A percentile compares a stretch with the other conserved stretches of the same genome.
Evolutionary conservation across 192 early-diverging fungal genomes (phyloP).

Genomic region (Coemansia sp.): DNA sequence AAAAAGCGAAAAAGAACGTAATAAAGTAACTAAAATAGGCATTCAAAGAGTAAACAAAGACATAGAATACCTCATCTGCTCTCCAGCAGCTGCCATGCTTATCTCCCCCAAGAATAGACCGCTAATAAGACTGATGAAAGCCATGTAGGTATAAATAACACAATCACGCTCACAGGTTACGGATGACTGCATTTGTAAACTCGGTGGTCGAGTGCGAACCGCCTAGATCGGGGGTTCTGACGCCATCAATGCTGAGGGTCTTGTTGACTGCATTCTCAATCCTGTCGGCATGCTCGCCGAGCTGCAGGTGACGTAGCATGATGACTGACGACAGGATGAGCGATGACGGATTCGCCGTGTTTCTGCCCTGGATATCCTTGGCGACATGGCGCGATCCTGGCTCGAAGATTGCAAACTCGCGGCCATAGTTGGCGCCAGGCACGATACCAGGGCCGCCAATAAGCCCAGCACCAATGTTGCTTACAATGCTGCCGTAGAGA

Average conservation of each 20-base stretch:
- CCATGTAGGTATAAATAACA: not conserved
- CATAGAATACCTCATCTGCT: not conserved
- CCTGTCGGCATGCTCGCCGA: constrained; percentile 84
- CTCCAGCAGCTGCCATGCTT: not conserved
- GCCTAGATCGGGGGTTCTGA: constrained; percentile 87
- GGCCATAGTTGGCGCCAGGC: constrained; percentile 97
- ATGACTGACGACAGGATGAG: constrained; percentile 90
- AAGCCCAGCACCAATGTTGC: constrained; percentile 96
- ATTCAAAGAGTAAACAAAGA: not conserved
- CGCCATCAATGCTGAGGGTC: constrained; percentile 77
- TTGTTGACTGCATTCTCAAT: constrained; percentile 89
- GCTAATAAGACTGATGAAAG: not conserved
- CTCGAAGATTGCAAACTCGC: constrained; percentile 97
- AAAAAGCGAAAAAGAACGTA: not conserved
- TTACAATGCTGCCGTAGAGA: constrained; percentile 99
- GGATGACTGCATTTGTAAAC: constrained; percentile 89
- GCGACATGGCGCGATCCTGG: constrained; percentile 98
- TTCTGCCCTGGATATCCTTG: constrained; percentile 91
- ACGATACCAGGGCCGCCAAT: constrained; percentile 95
- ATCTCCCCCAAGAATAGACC: not conserved
- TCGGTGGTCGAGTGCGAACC: constrained; percentile 87
- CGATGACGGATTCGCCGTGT: constrained; percentile 95
- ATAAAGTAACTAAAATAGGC: not conserved
- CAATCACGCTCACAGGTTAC: constrained; percentile 37
- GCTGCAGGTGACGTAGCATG: constrained; percentile 94